phyloP scores from a whole-genome alignment of 2,329 filamentous ascomycete genomes.

The Ophiostoma ips region DNA sequence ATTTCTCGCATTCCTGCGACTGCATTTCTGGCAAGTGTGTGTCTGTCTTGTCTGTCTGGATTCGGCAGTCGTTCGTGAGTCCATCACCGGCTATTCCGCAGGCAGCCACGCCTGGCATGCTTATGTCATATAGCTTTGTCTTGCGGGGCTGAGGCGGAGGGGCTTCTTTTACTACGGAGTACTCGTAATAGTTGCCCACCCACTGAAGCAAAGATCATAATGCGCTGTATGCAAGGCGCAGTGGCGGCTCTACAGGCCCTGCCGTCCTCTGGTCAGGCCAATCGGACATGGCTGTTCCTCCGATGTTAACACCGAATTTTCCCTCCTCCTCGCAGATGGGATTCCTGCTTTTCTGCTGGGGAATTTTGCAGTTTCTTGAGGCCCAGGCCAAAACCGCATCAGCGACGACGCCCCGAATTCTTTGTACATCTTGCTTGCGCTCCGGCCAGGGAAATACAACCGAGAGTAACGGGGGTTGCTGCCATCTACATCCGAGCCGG shows the following conservation, averaged over 20 bases:
- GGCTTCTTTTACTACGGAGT: neutral
- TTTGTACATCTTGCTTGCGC: neutral
- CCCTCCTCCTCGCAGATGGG: neutral
- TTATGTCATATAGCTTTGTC: neutral
- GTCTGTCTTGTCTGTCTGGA: no score
- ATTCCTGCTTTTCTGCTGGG: neutral
- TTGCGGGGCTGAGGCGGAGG: neutral
- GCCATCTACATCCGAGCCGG: neutral
- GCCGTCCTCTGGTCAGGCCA: neutral
- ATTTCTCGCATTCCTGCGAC: no score
- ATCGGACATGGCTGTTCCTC: slow-evolving; percentile 9
- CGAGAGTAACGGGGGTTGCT: neutral
- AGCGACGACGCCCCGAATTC: no score
- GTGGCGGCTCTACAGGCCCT: neutral
- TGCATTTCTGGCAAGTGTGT: no score
- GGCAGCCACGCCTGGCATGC: neutral
- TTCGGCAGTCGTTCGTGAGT: no score
- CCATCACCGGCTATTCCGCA: no score
- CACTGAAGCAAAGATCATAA: no score
- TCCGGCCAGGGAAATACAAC: neutral
- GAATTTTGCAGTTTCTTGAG: no score
- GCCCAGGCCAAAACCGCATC: neutral
- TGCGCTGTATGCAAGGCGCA: no score
- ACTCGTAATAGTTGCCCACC: no score
- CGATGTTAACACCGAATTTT: slow-evolving; percentile 12